Evolutionary conservation across 345 rosid genomes (phyloP).

Genomic region (Anastatica hierochuntica): DNA sequence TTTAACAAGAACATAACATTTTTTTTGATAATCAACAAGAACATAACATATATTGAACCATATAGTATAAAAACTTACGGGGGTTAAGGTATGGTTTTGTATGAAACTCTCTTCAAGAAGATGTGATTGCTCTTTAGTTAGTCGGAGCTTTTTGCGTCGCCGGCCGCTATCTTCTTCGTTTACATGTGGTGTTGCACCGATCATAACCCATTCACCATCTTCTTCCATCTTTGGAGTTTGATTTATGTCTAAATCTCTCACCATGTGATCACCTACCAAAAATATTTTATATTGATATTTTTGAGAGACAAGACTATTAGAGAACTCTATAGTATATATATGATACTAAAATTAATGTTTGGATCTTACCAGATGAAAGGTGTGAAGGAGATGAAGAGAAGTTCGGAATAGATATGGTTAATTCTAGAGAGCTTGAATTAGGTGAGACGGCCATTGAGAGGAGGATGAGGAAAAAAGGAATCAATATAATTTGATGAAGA

Average conservation of each 20-base stretch:
- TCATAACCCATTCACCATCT: slow-evolving; percentile 16
- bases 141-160: slow-evolving; percentile 58
- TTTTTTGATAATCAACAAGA: neutral
- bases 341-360: neutral
- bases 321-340: neutral
- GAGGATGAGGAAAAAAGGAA: slow-evolving; percentile 2
- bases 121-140: slow-evolving; percentile 59
- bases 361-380: slow-evolving; percentile 37
- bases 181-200: slow-evolving; percentile 19
- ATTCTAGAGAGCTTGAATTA: slow-evolving; percentile 40
- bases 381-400: slow-evolving; percentile 48
- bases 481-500: slow-evolving; percentile 14
- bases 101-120: slow-evolving; percentile 63
- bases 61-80: slow-evolving; percentile 28
- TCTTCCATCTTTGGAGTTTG: slow-evolving; percentile 23
- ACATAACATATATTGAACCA: slow-evolving; percentile 3
- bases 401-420: slow-evolving; percentile 72
- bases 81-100: slow-evolving; percentile 52
- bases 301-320: neutral
- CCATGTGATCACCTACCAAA: slow-evolving; percentile 24
- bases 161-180: slow-evolving; percentile 26
- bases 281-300: neutral
- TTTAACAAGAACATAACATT: slow-evolving; percentile 5
- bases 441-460: slow-evolving; percentile 21
- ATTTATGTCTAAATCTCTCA: slow-evolving; percentile 27